Conservation (phyloP, 345 rosid genomes). For the Durio zibethinus region DNA sequence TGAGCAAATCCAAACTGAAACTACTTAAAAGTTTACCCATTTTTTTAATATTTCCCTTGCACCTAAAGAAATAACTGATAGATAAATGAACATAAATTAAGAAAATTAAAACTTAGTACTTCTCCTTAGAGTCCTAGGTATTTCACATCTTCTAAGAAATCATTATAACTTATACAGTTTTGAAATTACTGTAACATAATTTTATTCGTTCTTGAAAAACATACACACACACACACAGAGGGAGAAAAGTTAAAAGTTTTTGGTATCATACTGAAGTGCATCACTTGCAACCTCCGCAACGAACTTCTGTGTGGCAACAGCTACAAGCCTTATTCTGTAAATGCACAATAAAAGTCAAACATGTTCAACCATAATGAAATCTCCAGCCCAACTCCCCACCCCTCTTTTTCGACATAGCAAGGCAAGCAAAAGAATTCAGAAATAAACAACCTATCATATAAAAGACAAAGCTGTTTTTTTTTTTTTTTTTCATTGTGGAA, state of each 20-base stretch:
- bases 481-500: not conserved
- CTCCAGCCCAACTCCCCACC: not conserved
- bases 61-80: not conserved
- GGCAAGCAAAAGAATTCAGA: not conserved
- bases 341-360: constrained; percentile 1
- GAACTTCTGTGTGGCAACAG: constrained; percentile 95
- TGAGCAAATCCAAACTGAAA: not conserved
- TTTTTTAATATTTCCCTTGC: not conserved
- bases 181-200: not conserved
- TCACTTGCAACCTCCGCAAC: constrained; percentile 90
- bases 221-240: too few species aligned
- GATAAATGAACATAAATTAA: not conserved
- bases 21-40: not conserved
- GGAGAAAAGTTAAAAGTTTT: not conserved
- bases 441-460: not conserved
- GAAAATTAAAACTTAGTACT: not conserved
- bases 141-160: not conserved
- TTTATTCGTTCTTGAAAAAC: not conserved
- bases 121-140: not conserved
- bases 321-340: constrained; percentile 78
- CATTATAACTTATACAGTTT: too few species aligned
- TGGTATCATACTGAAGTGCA: constrained; percentile 67
- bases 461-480: not conserved
- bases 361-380: not conserved
- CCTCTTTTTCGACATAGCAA: not conserved